Evolutionary conservation across 352 stramenopile species (phyloP), one percentile per base, ranked within the genome.

Genomic region (Phytophthora foliorum): DNA sequence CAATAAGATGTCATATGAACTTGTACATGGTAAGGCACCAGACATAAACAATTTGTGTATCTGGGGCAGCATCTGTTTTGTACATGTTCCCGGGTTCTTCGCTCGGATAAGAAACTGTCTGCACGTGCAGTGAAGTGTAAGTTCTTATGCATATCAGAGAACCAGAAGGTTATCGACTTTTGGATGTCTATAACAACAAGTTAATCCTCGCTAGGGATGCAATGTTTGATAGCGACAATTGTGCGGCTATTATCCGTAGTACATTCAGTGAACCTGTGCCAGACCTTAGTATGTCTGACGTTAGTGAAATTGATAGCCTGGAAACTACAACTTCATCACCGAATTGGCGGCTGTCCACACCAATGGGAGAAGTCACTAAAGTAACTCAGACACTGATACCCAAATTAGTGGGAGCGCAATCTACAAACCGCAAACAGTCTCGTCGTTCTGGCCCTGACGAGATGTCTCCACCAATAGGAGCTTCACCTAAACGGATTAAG

Each of bases 121-220:
- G 27, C 41, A n/a, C 27, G 39, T 13, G 39, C 54, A 39, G 6
- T 59, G 13, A 59, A 57, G 21, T 45, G 50, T 24, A 46, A n/a
- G 14, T 57, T 57, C 21, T 10, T 46, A 5, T 31, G 32, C 16
- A 46, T 57, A 7, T 57, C 21, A 31, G 50, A 57, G 7, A 19
- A 57, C 29, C 44, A 16, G 22, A 57, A 57, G 32, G 50, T 9
- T 57, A 34, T 17, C 19, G 32, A 31, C 7, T 57, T 32, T 7
- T 57, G 16, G 50, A 46, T 31, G n/a, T n/a, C 21, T 49, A 50
- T 7, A 59, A 38, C 32, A 38, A 59, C 24, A 39, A 57, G 52
- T 38, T 38, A 29, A 29, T 29, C 25, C 25, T 29, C 25, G 25
- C 25, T 3, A 29, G 25, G 6, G 25, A 29, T 29, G 32, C 32